Evolutionary conservation across 345 rosid genomes (phyloP), one percentile per base, ranked within the genome.

Genomic region (Rhodamnia rubescens): DNA sequence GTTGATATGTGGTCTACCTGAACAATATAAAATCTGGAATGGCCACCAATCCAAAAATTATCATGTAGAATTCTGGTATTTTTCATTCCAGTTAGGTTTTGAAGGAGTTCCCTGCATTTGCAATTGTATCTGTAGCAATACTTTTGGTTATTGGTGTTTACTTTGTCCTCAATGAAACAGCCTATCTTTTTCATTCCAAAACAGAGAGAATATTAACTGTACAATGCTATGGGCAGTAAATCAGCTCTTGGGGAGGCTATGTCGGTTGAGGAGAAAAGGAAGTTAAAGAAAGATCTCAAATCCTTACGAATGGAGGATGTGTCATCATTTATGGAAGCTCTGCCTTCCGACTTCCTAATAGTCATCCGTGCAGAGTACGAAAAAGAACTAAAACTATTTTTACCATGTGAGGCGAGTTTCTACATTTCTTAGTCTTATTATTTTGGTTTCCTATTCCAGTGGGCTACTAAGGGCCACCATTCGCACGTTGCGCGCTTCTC

Each of bases 281-380:
- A 89, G 56, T 81, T 96, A 87, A 94, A 94, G 91, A 92, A 93
- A 64, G 98, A 93, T 75, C 56, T 94, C 83, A 92, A 92, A 89
- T 91, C 92, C 83, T 88, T 95, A 86, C 92, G 59, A 86, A 91
- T 94, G 90, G 99, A 93, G 88, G 99, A 96, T 82, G 81, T 95
- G 86, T 95, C 98, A 59, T 92, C 94, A 16, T 96, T 96, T 88
- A 91, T 94, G 96, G 99, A 94, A 88, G 95, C 98, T 75, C 93
- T 96, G 54, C 96, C 98, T 24, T 91, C 96, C 44, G 94, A 95
- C 87, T 94, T 96, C 83, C 91, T 95, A 83, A 88, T 92, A 57
- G 89, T 96, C 53, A 86, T 95, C 58, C 94, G 96, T 32, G 89
- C 92, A 84, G 99, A 96, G 99, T 96, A 92, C 74, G 95, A 55